Conservation (phyloP, 139 green algal genomes). For the Chlamydomonas incerta region DNA sequence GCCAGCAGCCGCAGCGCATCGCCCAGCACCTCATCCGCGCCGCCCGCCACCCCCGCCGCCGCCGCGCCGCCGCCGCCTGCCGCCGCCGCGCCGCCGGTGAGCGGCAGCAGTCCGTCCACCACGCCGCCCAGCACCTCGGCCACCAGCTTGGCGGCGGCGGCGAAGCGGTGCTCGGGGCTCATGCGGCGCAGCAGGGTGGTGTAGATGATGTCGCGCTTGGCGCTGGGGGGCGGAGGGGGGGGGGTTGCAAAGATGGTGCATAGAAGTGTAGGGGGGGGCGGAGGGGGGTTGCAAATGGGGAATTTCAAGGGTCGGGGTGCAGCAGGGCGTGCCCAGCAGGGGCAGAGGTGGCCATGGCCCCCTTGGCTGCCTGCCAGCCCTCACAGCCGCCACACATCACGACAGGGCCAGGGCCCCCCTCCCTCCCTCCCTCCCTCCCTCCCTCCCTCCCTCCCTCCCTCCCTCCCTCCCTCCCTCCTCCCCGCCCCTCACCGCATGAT, state of each 20-base stretch:
- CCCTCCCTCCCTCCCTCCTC: background rate
- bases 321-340: too few species aligned
- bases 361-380: too few species aligned
- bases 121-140: constrained; percentile 77
- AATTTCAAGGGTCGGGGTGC: too few species aligned
- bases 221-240: constrained; percentile 13
- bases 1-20: constrained; percentile 83
- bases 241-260: too few species aligned
- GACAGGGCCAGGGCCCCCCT: too few species aligned
- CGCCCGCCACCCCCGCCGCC: background rate
- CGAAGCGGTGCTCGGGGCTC: constrained; percentile 87
- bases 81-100: constrained; percentile 40
- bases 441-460: too few species aligned
- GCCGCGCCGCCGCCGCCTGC: too few species aligned
- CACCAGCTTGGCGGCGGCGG: constrained; percentile 74
- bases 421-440: too few species aligned
- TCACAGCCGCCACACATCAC: too few species aligned
- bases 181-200: constrained; percentile 80
- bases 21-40: constrained; percentile 76
- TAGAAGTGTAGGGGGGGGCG: too few species aligned
- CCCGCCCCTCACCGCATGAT: constrained; percentile 10
- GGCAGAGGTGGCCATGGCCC: too few species aligned
- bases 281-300: too few species aligned
- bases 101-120: constrained; percentile 78
- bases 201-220: constrained; percentile 67